These are phyloP conservation scores for Penicillium coprophilum DNA, from an alignment of 495 filamentous ascomycete species.

Conservation along the genomic window DNA sequence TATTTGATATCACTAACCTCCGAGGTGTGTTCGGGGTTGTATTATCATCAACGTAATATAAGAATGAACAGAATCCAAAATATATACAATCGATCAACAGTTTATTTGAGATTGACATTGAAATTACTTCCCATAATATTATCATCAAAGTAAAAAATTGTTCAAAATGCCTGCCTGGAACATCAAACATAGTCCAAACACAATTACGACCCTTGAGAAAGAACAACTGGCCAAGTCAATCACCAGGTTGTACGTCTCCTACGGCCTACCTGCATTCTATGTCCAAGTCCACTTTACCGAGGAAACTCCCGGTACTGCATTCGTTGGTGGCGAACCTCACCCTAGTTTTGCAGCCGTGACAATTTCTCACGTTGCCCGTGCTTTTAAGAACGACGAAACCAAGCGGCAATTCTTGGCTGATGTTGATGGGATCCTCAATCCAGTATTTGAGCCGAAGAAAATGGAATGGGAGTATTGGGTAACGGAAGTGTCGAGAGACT, in stretches of 20 bases:
- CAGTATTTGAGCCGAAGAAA: conserved; percentile 9
- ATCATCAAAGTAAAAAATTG: too few species aligned
- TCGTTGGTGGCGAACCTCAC: background rate
- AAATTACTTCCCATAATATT: background rate
- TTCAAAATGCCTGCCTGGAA: background rate
- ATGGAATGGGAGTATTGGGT: conserved; percentile 23
- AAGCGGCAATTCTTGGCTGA: conserved; percentile 8
- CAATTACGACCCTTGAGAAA: conserved; percentile 14
- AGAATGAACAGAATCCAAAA: background rate
- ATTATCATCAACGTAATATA: background rate
- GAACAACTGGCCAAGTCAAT: conserved; percentile 17
- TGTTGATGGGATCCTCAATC: conserved; percentile 14
- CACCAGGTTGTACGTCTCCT: conserved; percentile 14
- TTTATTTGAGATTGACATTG: background rate
- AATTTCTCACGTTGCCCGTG: conserved; percentile 16
- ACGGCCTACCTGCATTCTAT: conserved; percentile 32
- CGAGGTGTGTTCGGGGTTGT: background rate
- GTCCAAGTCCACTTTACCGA: conserved; percentile 16
- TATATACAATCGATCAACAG: background rate
- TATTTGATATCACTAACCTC: background rate
- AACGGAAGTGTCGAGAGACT: conserved; percentile 12
- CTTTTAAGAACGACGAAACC: conserved; percentile 6
- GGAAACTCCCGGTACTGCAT: background rate
- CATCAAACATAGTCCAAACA: background rate
- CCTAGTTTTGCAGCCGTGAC: conserved; percentile 12